Percentiles rank a stretch among this genome's conserved stretches.
These are phyloP conservation scores for Rhododendron ovatum DNA, from an alignment of 148 eudicot species.

Conservation along the genomic window DNA sequence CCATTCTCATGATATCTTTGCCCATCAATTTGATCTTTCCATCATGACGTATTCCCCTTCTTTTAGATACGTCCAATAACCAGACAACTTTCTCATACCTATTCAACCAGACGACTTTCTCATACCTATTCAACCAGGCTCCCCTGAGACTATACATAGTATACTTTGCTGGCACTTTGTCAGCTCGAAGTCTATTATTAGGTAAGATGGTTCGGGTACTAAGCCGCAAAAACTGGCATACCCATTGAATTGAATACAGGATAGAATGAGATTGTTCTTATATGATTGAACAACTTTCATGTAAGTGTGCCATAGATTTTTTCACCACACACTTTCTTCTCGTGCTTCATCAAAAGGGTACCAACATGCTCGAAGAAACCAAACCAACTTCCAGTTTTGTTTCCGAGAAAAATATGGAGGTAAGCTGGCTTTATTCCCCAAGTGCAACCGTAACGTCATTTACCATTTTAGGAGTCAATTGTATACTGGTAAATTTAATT, in stretches of 20 bases:
- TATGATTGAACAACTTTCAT: not conserved
- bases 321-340: not conserved
- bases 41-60: not conserved
- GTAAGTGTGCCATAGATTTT: not conserved
- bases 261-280: not conserved
- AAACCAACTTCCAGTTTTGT: not conserved
- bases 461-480: not conserved
- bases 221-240: not conserved
- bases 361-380: not conserved
- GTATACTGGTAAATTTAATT: not conserved
- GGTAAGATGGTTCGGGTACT: not conserved
- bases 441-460: not conserved
- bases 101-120: not conserved
- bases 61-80: too few relatives aligned
- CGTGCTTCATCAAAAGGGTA: not conserved
- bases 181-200: not conserved
- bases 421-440: not conserved
- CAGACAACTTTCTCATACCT: not conserved
- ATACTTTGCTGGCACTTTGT: not conserved
- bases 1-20: not conserved
- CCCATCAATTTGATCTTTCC: not conserved
- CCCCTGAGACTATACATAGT: not conserved
- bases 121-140: not conserved
- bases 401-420: not conserved
- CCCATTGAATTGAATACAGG: not conserved